Evolutionary conservation across 352 stramenopile species (phyloP), one percentile per base, ranked within the genome.

Genomic region (Phytophthora macrochlamydospora): DNA sequence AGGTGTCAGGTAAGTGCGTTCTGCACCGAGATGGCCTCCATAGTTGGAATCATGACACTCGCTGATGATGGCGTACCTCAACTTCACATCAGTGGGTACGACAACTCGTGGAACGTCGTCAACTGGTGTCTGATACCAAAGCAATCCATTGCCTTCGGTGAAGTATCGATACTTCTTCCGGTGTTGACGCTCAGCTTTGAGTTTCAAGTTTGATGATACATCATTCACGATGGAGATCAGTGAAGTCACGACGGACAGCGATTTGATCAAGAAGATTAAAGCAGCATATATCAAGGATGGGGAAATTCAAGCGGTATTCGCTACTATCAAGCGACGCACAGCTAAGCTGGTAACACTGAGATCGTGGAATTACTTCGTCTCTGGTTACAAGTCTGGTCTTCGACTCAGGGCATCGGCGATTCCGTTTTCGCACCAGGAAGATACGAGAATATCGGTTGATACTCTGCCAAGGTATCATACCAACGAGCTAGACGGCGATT

Each of bases 381-480:
- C 48, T 33, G 48, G 24, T 33, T 53, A 24, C 48, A 53, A 38
- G 40, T 46, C 40, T 6, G 40, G 40, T 13, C 40, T 46, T 28
- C 40, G 40, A n/a, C 40, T 46, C 12, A 45, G 30, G 4, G 30
- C 51, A 35, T 46, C 37, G 4, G 51, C 44, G 46, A 57, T 49
- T 13, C 44, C 31, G 14, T 65, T 65, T 35, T 59, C 7, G 56
- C 51, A 33, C 48, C 62, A 30, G 62, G 61, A n/a, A 59, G 63
- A 5, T 53, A 70, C 45, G 31, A 65, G 35, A 57, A 57, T 7
- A 11, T 57, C 30, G 35, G 33, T 18, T 57, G 51, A 24, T 44
- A 57, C n/a, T 57, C 30, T 29, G 51, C 51, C 8, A 57, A 32
- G n/a, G 12, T 40, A 57, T 57, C 24, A 44, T 44, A 57, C 29